These are phyloP conservation scores for Termitomyces sp. DNA, from an alignment of 768 basidiomycete species.

Conservation along the genomic window DNA sequence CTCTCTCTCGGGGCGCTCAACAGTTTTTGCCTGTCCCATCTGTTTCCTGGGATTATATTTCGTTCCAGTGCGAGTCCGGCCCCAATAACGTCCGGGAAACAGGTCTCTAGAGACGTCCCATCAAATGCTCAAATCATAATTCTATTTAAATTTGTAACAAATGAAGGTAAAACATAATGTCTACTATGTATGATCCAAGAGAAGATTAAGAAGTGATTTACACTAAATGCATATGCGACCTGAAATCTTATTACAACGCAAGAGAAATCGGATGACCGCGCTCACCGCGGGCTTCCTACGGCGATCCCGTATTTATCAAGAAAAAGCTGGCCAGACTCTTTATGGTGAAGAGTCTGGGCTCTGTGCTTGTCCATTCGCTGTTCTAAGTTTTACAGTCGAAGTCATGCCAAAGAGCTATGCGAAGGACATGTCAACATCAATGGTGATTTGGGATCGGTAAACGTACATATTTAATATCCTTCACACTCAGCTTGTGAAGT, in stretches of 20 bases:
- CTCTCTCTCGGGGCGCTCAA: too few relatives aligned
- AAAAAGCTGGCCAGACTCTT: neutral
- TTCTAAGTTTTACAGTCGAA: slow-evolving; percentile 4
- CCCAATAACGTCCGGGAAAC: too few relatives aligned
- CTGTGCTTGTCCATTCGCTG: neutral
- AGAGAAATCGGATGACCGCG: neutral
- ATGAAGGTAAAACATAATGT: neutral
- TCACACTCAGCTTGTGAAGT: slow-evolving; percentile 62
- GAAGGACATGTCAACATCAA: neutral
- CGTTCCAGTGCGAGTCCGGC: too few relatives aligned
- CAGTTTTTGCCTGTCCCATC: too few relatives aligned
- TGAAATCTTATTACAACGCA: neutral
- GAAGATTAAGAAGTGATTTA: neutral
- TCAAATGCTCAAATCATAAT: neutral
- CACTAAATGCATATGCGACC: neutral
- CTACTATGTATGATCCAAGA: neutral
- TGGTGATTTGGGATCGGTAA: neutral
- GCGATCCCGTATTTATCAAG: neutral
- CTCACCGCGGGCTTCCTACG: neutral
- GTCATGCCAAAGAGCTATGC: slow-evolving; percentile 33
- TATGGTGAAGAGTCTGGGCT: neutral
- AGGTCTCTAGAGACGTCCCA: too few relatives aligned
- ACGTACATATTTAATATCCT: slow-evolving; percentile 57
- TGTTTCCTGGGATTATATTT: too few relatives aligned
- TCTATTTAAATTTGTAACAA: neutral